phyloP scores from a whole-genome alignment of 2,329 filamentous ascomycete species.

The Emmonsiellopsis sp. region DNA sequence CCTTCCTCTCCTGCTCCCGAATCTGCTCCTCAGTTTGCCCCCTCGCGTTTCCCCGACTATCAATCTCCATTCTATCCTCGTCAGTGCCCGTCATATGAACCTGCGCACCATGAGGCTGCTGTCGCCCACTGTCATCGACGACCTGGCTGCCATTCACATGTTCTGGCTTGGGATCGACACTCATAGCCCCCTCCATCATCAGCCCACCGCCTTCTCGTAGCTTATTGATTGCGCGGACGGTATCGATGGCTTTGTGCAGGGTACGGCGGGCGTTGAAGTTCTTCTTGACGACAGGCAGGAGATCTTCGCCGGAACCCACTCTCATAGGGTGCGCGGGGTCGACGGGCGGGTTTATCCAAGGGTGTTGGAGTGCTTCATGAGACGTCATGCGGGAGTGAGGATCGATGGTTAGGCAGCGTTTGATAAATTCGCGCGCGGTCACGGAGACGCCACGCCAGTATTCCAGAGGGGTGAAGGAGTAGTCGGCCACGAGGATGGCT shows the following conservation, averaged over 20 bases:
- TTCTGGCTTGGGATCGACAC: conserved; percentile 45
- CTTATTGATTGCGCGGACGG: conserved; percentile 59
- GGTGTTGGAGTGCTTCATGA: conserved; percentile 60
- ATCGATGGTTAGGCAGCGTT: conserved; percentile 82
- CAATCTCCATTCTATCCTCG: conserved; percentile 41
- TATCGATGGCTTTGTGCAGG: conserved; percentile 58
- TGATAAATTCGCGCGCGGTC: conserved; percentile 83
- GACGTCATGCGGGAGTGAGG: conserved; percentile 80
- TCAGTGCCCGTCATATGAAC: conserved; percentile 24
- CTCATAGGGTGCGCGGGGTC: conserved; percentile 30
- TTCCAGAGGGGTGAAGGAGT: conserved; percentile 85
- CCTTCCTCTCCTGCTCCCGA: conserved; percentile 48
- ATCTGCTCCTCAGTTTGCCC: conserved; percentile 57
- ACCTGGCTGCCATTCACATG: conserved; percentile 36
- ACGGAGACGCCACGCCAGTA: conserved; percentile 94
- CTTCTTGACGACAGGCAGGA: conserved; percentile 58
- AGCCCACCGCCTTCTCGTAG: conserved; percentile 51
- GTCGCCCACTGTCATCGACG: conserved; percentile 24
- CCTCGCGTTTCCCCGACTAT: conserved; percentile 48
- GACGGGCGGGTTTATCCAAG: conserved; percentile 53
- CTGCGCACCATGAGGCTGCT: conserved; percentile 12
- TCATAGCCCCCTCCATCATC: conserved; percentile 54
- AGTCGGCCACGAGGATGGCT: conserved; percentile 92
- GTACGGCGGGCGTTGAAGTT: conserved; percentile 60
- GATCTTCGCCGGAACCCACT: conserved; percentile 39